These are phyloP conservation scores for Epichloe glyceriae DNA, from an alignment of 2,329 filamentous ascomycete genomes.

Conservation along the genomic window DNA sequence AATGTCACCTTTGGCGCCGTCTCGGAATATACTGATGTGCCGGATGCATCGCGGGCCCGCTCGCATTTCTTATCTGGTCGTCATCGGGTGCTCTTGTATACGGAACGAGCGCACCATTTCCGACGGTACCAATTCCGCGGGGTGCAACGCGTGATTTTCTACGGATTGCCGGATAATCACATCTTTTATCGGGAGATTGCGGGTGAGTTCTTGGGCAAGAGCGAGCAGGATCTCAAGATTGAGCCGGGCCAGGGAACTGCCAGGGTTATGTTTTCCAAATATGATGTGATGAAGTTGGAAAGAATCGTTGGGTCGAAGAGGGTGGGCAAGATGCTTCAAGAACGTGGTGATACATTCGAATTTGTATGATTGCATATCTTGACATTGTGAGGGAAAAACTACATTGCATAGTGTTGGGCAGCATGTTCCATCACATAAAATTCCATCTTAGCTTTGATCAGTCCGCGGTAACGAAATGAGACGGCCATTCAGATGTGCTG, in stretches of 20 bases:
- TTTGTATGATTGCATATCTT: conserved; percentile 50
- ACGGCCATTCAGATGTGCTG: background rate
- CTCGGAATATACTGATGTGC: conserved; percentile 72
- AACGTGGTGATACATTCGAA: conserved; percentile 84
- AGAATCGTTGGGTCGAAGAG: conserved; percentile 72
- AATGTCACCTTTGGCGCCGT: conserved; percentile 57
- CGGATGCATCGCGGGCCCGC: conserved; percentile 69
- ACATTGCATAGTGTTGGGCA: background rate
- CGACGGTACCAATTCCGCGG: conserved; percentile 73
- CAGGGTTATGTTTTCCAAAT: conserved; percentile 65
- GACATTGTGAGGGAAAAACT: background rate
- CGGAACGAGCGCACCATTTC: conserved; percentile 94
- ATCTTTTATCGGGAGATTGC: conserved; percentile 67
- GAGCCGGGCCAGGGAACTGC: conserved; percentile 48
- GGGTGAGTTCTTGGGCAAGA: conserved; percentile 50
- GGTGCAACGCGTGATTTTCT: conserved; percentile 75
- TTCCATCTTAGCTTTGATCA: background rate
- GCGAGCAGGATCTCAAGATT: conserved; percentile 40
- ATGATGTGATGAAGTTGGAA: conserved; percentile 82
- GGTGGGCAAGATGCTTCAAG: conserved; percentile 70
- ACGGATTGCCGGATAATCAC: conserved; percentile 80
- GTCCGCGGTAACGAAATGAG: background rate
- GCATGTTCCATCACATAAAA: background rate
- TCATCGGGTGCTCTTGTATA: conserved; percentile 77
- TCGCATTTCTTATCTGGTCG: conserved; percentile 78